Conservation (phyloP, 2,329 filamentous ascomycete species). For the Penicillium paneum region DNA sequence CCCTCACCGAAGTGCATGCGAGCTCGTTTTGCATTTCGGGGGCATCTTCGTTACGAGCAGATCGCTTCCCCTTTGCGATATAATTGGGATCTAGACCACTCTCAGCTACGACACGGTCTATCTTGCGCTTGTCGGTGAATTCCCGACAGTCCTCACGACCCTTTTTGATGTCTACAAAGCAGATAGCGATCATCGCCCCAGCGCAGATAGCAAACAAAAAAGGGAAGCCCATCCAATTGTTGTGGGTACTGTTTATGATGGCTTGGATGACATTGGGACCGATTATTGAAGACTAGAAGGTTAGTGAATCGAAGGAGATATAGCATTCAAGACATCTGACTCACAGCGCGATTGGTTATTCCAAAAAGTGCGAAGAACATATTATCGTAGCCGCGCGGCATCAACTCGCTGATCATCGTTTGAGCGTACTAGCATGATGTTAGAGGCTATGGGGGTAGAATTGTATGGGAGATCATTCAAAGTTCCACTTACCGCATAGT, state of each 20-base stretch:
- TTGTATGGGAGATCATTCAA: background rate
- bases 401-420: constrained; percentile 47
- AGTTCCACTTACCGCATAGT: constrained; percentile 36
- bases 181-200: constrained; percentile 39
- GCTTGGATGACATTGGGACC: constrained; percentile 45
- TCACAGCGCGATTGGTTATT: constrained; percentile 44
- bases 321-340: constrained; percentile 6
- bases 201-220: constrained; percentile 42
- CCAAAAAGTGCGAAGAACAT: constrained; percentile 47
- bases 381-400: constrained; percentile 44
- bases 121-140: constrained; percentile 37
- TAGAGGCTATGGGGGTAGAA: background rate
- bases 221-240: constrained; percentile 46
- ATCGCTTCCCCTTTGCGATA: constrained; percentile 12
- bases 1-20: background rate
- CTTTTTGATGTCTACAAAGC: constrained; percentile 42
- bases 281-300: constrained; percentile 42
- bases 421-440: constrained; percentile 35
- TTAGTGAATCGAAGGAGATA: background rate
- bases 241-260: constrained; percentile 43
- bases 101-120: constrained; percentile 28
- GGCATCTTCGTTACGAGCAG: background rate
- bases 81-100: constrained; percentile 20
- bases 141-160: constrained; percentile 39
- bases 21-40: background rate